Conservation (phyloP, 108 stramenopile genomes). For the Chaetoceros muelleri region DNA sequence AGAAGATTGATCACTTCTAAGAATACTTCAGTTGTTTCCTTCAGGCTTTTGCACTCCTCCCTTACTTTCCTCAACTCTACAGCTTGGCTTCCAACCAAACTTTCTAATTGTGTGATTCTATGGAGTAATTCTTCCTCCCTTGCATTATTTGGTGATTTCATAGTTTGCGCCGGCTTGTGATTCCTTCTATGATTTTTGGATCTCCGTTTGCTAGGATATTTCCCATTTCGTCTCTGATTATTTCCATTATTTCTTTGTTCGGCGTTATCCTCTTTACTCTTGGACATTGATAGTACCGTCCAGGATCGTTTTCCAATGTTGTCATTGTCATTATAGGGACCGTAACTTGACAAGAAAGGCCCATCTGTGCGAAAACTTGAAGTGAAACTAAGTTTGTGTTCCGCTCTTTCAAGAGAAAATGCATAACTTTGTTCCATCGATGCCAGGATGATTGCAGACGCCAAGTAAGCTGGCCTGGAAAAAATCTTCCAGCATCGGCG, state of each 20-base stretch:
- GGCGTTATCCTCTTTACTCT: not conserved
- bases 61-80: conserved; percentile 58
- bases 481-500: too few relatives aligned
- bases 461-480: too few relatives aligned
- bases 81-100: conserved; percentile 53
- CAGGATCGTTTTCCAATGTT: too few relatives aligned
- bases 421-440: not conserved
- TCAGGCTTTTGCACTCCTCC: conserved; percentile 41
- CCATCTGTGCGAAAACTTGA: too few relatives aligned
- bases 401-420: not conserved
- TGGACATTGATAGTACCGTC: not conserved
- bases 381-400: not conserved
- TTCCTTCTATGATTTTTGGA: not conserved
- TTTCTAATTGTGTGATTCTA: conserved; percentile 59
- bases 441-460: too few relatives aligned
- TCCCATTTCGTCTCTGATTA: not conserved
- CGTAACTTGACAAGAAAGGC: too few relatives aligned
- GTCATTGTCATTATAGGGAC: too few relatives aligned
- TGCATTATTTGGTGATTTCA: not conserved
- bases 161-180: not conserved
- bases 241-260: not conserved
- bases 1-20: conserved; percentile 46
- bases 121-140: conserved; percentile 21
- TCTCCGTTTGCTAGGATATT: not conserved
- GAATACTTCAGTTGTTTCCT: conserved; percentile 40